Base-by-base conservation (phyloP, 2,329 filamentous ascomycete species). In the Fusarium burgessii region DNA sequence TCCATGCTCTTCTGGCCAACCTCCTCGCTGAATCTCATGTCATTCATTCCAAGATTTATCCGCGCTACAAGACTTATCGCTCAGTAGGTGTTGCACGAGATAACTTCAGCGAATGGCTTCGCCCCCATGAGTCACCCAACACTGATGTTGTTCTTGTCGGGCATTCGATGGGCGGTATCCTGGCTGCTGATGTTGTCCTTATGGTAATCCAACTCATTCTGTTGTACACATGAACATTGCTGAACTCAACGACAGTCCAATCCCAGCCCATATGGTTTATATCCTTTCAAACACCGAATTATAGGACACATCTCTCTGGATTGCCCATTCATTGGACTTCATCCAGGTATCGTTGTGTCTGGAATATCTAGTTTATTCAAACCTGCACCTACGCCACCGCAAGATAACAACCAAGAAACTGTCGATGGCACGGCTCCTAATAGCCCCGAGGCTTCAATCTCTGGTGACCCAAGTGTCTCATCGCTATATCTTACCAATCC, bases 141-240 rank as follows among this genome's bases (percentile, higher is more conserved):
- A 94, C 93, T 2, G 95, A 98, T 82, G 86, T 97, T 5, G 85
- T 98, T 23, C 85, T 98, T 6, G 84, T 97, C 5, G 94, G 95
- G 2, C 95, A 97, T 79, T 97, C 93, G 43, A 95, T 98, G 90
- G 95, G 95, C 18, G 95, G 95, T 3, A 85, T 98, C 27, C 80
- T 98, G 29, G 89, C 92, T 29, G 93, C 93, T 3, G 95, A 98
- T 74, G 88, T 97, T 29, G 90, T 89, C 5, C 83, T 97, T 46
- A 86, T 92, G 78, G 87, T 86, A 75, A 76, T 81, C 51, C 25
- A 25, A 52, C 25, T 18, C 20, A 13, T 7, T n/a, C n/a, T 12
- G 40, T 52, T 57, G 27, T 47, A 17, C 25, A 27, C 11, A 23
- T 29, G 15, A 33, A 62, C 14, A 27, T 42, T 27, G 23, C 46